These are phyloP conservation scores for Astrothelium macrocarpum DNA, from an alignment of 495 filamentous ascomycete genomes.

Conservation along the genomic window DNA sequence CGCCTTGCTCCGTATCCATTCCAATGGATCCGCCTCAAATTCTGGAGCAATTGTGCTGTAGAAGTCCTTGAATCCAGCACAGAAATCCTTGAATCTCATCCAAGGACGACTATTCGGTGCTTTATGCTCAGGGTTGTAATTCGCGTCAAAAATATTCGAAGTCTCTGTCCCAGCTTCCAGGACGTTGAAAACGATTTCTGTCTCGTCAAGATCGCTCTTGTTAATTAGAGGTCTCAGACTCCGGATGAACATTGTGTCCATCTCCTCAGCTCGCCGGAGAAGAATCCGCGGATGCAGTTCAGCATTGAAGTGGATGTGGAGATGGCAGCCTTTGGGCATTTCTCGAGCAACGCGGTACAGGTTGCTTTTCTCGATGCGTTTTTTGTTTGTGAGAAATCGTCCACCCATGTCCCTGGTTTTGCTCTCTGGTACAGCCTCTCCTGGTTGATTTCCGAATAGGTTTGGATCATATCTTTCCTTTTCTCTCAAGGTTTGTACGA, in stretches of 20 bases:
- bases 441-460: constrained; percentile 28
- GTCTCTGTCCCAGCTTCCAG: constrained; percentile 13
- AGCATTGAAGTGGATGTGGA: constrained; percentile 35
- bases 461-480: constrained; percentile 23
- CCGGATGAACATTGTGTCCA: constrained; percentile 28
- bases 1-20: constrained; percentile 24
- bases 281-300: constrained; percentile 27
- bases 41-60: no score
- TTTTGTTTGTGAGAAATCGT: constrained; percentile 30
- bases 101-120: constrained; percentile 15
- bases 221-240: constrained; percentile 22
- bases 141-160: constrained; percentile 22
- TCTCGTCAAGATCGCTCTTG: constrained; percentile 12
- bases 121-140: constrained; percentile 23
- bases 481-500: constrained; percentile 27
- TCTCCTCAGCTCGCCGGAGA: constrained; percentile 12
- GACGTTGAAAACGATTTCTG: constrained; percentile 33
- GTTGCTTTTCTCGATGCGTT: constrained; percentile 27
- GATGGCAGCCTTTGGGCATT: constrained; percentile 30
- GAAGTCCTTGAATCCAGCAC: constrained; percentile 15
- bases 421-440: constrained; percentile 25
- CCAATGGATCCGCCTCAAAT: constrained; percentile 17
- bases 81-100: constrained; percentile 27
- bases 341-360: constrained; percentile 23
- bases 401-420: constrained; percentile 32